phyloP scores from a whole-genome alignment of 345 rosid genomes.

The Rhodamnia argentea region DNA sequence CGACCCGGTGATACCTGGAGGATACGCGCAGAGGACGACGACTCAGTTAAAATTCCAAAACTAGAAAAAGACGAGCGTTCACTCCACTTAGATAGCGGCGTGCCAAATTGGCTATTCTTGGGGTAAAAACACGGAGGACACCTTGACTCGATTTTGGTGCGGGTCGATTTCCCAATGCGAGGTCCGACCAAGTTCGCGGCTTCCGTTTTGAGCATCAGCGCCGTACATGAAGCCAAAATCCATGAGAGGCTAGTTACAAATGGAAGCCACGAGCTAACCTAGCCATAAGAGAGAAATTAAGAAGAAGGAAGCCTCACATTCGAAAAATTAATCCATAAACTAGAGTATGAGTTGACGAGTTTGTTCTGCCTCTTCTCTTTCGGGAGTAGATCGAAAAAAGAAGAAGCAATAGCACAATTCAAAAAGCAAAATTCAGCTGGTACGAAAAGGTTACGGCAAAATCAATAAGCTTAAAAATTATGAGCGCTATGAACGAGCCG shows the following conservation, averaged over 20 bases:
- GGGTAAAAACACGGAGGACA: not conserved
- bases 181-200: not conserved
- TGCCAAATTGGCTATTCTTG: too few species aligned
- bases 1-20: not conserved
- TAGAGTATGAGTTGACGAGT: not conserved
- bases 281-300: not conserved
- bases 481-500: too few species aligned
- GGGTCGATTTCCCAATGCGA: not conserved
- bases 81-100: too few species aligned
- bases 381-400: not conserved
- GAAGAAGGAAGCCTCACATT: not conserved
- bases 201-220: not conserved
- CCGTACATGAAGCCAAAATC: not conserved
- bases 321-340: not conserved
- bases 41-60: not conserved
- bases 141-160: not conserved
- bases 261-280: not conserved
- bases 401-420: not conserved
- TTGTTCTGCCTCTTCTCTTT: not conserved
- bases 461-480: too few species aligned
- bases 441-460: not conserved
- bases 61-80: not conserved
- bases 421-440: not conserved
- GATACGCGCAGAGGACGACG: too few species aligned
- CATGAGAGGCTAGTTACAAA: not conserved